Conservation (phyloP, 768 basidiomycete species). For the Harrya chromipes region DNA sequence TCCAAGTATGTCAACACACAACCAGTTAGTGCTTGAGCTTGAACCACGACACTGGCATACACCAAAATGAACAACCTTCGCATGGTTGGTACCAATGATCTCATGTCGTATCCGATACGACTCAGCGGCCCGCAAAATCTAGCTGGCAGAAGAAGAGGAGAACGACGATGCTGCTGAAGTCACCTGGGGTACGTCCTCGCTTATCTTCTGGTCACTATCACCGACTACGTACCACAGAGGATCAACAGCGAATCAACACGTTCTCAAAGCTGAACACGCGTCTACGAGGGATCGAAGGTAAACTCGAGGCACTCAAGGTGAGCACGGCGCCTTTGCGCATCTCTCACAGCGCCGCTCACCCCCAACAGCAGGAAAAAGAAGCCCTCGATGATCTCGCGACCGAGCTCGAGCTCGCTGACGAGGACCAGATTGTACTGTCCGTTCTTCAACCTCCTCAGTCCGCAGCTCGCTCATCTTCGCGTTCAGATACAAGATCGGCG, state of each 20-base stretch:
- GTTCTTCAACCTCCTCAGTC: slow-evolving; percentile 36
- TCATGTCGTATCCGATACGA: neutral
- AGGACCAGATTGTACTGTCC: slow-evolving; percentile 75
- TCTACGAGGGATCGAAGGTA: slow-evolving; percentile 66
- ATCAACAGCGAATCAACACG: slow-evolving; percentile 86
- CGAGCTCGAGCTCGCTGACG: slow-evolving; percentile 88
- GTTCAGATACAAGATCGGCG: slow-evolving; percentile 82
- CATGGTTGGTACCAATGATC: slow-evolving; percentile 42
- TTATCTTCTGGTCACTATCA: slow-evolving; percentile 1
- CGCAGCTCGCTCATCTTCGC: slow-evolving; percentile 59
- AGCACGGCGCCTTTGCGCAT: slow-evolving; percentile 5
- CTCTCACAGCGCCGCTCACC: neutral
- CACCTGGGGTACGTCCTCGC: slow-evolving; percentile 67
- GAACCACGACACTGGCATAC: too few relatives aligned
- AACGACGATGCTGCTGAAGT: slow-evolving; percentile 72
- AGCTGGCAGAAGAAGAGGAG: slow-evolving; percentile 79
- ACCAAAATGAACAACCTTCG: slow-evolving; percentile 46
- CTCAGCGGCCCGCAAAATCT: neutral
- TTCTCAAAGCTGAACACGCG: slow-evolving; percentile 92
- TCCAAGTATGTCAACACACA: too few relatives aligned
- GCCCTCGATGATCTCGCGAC: slow-evolving; percentile 84
- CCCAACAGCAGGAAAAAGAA: slow-evolving; percentile 84
- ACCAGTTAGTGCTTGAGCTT: too few relatives aligned
- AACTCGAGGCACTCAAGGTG: slow-evolving; percentile 72
- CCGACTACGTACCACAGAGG: slow-evolving; percentile 42